phyloP scores from a whole-genome alignment of 1,284 basidiomycete species.

The Ustilago tritici region DNA sequence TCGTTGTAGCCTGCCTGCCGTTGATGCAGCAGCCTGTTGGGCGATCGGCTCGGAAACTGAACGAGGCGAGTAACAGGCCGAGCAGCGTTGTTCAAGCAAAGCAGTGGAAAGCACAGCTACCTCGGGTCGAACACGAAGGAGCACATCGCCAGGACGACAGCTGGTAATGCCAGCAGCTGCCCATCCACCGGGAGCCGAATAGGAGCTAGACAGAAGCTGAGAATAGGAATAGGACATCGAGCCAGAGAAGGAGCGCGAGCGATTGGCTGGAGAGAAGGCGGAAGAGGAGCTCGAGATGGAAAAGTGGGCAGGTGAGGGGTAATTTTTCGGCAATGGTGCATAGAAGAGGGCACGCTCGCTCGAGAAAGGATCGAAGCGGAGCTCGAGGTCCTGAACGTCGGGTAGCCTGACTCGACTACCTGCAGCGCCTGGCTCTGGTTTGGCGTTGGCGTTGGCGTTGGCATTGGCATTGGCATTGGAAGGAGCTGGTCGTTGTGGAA shows the following conservation, averaged over 20 bases:
- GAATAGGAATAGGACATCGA: conserved; percentile 46
- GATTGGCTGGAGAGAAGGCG: conserved; percentile 27
- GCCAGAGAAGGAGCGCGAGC: conserved; percentile 30
- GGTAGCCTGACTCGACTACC: conserved; percentile 37
- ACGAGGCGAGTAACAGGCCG: conserved; percentile 35
- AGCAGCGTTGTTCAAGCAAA: conserved; percentile 41
- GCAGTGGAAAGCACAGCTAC: conserved; percentile 40
- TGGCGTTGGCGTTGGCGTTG: background rate
- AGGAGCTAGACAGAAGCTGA: conserved; percentile 40
- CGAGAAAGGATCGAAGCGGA: conserved; percentile 38
- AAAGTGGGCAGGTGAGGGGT: conserved; percentile 30
- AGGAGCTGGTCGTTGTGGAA: background rate
- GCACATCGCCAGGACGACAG: conserved; percentile 42
- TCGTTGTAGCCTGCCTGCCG: conserved; percentile 31
- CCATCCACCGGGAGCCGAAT: conserved; percentile 42
- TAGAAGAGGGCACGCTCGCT: conserved; percentile 46
- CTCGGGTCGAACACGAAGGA: conserved; percentile 37
- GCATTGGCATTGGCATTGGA: background rate
- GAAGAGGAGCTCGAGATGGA: conserved; percentile 33
- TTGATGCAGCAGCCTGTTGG: background rate
- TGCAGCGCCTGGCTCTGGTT: conserved; percentile 24
- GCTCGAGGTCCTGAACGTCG: conserved; percentile 44
- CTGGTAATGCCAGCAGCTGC: conserved; percentile 41
- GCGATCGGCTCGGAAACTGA: background rate
- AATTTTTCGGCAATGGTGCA: conserved; percentile 41